These are phyloP conservation scores for Chiua virens DNA, from an alignment of 768 basidiomycete genomes.

Conservation along the genomic window DNA sequence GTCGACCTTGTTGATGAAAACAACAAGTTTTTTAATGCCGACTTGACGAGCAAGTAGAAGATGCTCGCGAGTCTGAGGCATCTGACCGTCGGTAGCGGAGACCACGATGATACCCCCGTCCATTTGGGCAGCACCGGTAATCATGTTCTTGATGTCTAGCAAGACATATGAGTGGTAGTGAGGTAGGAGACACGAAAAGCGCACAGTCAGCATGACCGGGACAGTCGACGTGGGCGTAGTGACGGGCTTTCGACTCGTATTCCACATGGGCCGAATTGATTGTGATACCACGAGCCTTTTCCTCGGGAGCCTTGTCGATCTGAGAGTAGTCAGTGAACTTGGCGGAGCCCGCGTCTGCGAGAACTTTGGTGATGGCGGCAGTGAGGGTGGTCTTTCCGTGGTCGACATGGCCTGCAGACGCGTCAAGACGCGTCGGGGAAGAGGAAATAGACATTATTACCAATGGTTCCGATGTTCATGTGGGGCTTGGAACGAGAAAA, in stretches of 20 bases:
- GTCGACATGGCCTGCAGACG: conserved; percentile 77
- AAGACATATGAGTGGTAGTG: conserved; percentile 3
- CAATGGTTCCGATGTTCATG: conserved; percentile 95
- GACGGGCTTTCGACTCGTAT: conserved; percentile 87
- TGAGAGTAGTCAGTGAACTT: conserved; percentile 93
- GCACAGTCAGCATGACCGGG: conserved; percentile 93
- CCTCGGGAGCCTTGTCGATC: conserved; percentile 99
- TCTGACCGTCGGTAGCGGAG: conserved; percentile 97
- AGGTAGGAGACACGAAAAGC: conserved; percentile 24
- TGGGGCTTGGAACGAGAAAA: conserved; percentile 82
- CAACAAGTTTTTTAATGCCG: conserved; percentile 94
- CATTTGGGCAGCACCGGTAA: conserved; percentile 98
- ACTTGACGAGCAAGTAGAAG: conserved; percentile 96
- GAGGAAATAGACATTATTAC: conserved; percentile 34
- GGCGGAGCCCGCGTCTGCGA: conserved; percentile 71
- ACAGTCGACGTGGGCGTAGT: conserved; percentile 98
- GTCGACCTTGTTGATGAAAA: conserved; percentile 99
- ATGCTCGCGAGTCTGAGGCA: conserved; percentile 99
- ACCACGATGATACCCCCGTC: conserved; percentile 96
- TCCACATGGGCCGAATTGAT: conserved; percentile 99
- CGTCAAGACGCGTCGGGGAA: conserved; percentile 17
- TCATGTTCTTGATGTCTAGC: conserved; percentile 96
- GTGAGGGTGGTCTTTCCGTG: conserved; percentile 98
- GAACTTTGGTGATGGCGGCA: conserved; percentile 92
- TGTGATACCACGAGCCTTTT: conserved; percentile 99